These are phyloP conservation scores for Starmera caribaea DNA, from an alignment of 805 yeast species.

Conservation along the genomic window DNA sequence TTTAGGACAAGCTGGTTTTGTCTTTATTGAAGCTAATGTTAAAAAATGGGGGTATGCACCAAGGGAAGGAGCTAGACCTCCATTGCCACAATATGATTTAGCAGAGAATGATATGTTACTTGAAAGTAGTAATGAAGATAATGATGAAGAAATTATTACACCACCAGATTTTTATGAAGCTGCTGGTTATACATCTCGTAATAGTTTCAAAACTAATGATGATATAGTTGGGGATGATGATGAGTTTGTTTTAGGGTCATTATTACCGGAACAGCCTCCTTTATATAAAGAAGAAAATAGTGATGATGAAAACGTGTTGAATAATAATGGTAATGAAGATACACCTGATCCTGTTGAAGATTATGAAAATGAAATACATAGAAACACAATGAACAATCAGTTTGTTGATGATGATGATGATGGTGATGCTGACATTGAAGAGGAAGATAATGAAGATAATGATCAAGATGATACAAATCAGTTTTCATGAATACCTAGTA, in stretches of 20 bases:
- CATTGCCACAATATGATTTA: conserved; percentile 88
- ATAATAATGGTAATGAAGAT: not conserved
- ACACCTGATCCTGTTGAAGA: not conserved
- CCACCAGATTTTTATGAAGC: conserved; percentile 19
- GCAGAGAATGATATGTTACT: conserved; percentile 70
- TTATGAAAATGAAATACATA: not conserved
- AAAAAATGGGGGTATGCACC: conserved; percentile 85
- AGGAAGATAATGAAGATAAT: not conserved
- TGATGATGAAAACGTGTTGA: conserved; percentile 3
- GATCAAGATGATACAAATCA: not conserved
- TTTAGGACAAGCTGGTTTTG: conserved; percentile 76
- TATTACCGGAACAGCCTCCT: conserved; percentile 29
- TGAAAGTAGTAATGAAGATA: conserved; percentile 38
- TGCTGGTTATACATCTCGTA: conserved; percentile 19
- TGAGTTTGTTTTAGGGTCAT: not conserved
- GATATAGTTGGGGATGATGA: conserved; percentile 19
- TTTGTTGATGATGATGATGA: not conserved
- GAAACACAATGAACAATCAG: not conserved
- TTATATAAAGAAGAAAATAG: conserved; percentile 16
- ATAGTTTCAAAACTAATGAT: conserved; percentile 20
- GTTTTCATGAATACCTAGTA: too few species aligned
- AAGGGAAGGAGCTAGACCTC: conserved; percentile 74
- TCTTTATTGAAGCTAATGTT: conserved; percentile 75
- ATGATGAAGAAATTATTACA: conserved; percentile 16
- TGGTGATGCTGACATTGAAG: not conserved